Conservation (phyloP, 2,329 filamentous ascomycete genomes). For the Pezicula carpinea region DNA sequence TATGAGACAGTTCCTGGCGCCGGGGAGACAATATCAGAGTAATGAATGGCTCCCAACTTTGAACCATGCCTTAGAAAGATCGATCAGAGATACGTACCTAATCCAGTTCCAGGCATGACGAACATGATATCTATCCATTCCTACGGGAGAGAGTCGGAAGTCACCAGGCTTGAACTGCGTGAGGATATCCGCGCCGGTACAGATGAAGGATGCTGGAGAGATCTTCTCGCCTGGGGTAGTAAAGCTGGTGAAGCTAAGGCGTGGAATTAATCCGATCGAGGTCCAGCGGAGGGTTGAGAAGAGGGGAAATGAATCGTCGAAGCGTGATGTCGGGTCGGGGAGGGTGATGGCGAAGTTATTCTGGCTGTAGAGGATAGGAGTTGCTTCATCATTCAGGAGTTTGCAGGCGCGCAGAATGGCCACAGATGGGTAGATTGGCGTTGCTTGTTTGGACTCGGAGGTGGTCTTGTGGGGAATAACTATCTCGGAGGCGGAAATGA, state of each 20-base stretch:
- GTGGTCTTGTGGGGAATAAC: slow-evolving; percentile 4
- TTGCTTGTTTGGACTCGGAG: not conserved
- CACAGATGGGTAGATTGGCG: slow-evolving; percentile 16
- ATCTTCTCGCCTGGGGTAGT: not conserved
- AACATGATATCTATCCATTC: slow-evolving; percentile 1
- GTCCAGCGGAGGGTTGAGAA: slow-evolving; percentile 1
- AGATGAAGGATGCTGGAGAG: not conserved
- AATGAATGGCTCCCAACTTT: too few relatives aligned
- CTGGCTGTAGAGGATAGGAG: slow-evolving; percentile 25
- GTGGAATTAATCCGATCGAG: not conserved
- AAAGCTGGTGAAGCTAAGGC: not conserved
- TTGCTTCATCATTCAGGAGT: slow-evolving; percentile 27
- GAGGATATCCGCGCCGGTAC: not conserved
- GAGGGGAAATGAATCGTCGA: not conserved
- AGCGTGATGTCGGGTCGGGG: not conserved
- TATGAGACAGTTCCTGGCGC: too few relatives aligned
- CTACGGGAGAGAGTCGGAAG: not conserved
- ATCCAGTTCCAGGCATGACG: slow-evolving; percentile 1
- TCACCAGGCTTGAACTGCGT: not conserved
- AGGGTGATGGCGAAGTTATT: slow-evolving; percentile 27
- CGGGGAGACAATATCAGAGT: too few relatives aligned
- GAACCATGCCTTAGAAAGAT: too few relatives aligned
- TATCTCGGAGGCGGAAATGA: slow-evolving; percentile 14
- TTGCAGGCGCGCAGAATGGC: slow-evolving; percentile 28
- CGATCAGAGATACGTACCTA: too few relatives aligned